Evolutionary conservation across 1,284 basidiomycete species (phyloP), one percentile per base, ranked within the genome.

Genomic region (Porodaedalea pini): DNA sequence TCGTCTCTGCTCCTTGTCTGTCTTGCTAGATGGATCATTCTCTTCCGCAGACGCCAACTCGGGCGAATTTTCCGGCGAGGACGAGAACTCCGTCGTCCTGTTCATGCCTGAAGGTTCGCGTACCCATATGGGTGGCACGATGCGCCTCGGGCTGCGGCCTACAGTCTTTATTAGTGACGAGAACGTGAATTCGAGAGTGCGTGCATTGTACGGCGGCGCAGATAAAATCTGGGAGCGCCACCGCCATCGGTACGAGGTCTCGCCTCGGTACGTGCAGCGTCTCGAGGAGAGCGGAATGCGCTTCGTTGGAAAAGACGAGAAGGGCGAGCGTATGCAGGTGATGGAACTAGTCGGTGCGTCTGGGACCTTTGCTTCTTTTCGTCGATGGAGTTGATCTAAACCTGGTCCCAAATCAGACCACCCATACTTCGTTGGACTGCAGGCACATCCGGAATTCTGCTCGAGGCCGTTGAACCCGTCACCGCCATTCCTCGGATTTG

Each of bases 21-120:
- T 17, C 21, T 1, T 8, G n/a, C 40, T 3, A 15, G 56, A 58
- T 27, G 15, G 7, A 11, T 23, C 13, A 58, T 34, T 13, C 37
- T 37, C 19, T 32, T 10, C n/a, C n/a, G 4, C 66, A 90, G 92
- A 85, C 53, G 94, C 94, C n/a, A 89, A 87, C 59, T 98, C 95
- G 1, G 75, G 85, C 25, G 96, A 99, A 73, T 91, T 99, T 64
- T 74, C 82, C 44, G 61, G 74, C 2, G 71, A 80, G 2, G 71
- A 81, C 1, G 73, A 78, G 32, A 78, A 92, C 63, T 91, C 90
- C 0, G 81, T 95, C 57, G 81, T 99, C 72, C 83, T 98, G 65
- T 99, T 96, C 82, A 99, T 99, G 96, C 96, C 96, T 29, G 96
- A 99, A 72, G 92, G 99, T 65, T 97, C 94, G 45, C 92, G 91